phyloP scores from a whole-genome alignment of 2,329 filamentous ascomycete species.

The Cytospora piceae region DNA sequence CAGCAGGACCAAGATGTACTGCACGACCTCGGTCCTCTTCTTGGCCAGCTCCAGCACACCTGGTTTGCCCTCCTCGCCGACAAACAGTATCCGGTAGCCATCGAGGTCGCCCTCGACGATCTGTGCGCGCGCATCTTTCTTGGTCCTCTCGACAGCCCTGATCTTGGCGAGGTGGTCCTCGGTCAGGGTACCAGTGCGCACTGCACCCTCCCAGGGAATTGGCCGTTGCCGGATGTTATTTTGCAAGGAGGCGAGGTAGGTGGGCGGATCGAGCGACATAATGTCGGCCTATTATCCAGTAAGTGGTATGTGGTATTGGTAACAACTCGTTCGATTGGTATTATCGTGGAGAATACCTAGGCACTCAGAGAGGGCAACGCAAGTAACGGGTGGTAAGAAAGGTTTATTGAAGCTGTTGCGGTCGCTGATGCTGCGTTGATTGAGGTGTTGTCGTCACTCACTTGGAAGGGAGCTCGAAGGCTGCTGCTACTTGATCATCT shows the following conservation, averaged over 20 bases:
- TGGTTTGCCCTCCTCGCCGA: constrained; percentile 71
- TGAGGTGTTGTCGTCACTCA: constrained; percentile 14
- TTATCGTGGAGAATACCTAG: neutral
- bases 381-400: neutral
- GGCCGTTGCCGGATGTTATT: constrained; percentile 96
- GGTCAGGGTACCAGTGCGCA: constrained; percentile 89
- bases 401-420: neutral
- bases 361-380: neutral
- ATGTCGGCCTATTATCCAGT: constrained; percentile 5
- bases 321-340: neutral
- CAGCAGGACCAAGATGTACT: constrained; percentile 90
- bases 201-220: constrained; percentile 97
- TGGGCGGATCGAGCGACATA: constrained; percentile 92
- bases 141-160: constrained; percentile 93
- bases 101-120: constrained; percentile 79
- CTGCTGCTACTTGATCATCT: too few species aligned
- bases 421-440: constrained; percentile 1
- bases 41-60: constrained; percentile 82
- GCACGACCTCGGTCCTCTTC: constrained; percentile 86
- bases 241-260: constrained; percentile 83
- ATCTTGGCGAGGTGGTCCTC: constrained; percentile 95
- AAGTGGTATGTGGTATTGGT: neutral
- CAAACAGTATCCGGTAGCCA: constrained; percentile 79
- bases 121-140: constrained; percentile 85
- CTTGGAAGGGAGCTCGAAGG: neutral